These are phyloP conservation scores for Phytophthora kernoviae DNA, from an alignment of 352 stramenopile species.

Conservation along the genomic window DNA sequence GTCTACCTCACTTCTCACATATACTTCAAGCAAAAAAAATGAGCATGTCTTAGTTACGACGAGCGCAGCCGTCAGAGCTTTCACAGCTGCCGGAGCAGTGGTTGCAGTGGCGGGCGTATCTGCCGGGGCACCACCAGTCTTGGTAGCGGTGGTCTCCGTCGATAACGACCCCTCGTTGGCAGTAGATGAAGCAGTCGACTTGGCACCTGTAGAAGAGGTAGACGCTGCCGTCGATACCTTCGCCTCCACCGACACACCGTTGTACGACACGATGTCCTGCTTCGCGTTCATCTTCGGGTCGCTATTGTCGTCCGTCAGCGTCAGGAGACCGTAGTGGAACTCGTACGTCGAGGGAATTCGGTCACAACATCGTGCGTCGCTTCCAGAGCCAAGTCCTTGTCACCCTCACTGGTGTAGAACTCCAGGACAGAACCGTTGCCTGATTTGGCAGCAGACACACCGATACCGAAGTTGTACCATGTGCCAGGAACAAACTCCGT, in stretches of 20 bases:
- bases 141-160: slow-evolving; percentile 9
- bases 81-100: slow-evolving; percentile 3
- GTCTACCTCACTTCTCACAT: not conserved
- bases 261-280: slow-evolving; percentile 50
- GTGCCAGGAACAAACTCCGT: slow-evolving; percentile 48
- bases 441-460: slow-evolving; percentile 26
- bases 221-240: slow-evolving; percentile 15
- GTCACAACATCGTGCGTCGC: slow-evolving; percentile 36
- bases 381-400: slow-evolving; percentile 36
- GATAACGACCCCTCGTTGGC: not conserved
- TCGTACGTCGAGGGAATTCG: slow-evolving; percentile 35
- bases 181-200: slow-evolving; percentile 1
- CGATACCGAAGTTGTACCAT: slow-evolving; percentile 77
- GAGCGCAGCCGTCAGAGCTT: slow-evolving; percentile 13
- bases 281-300: slow-evolving; percentile 37
- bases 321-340: slow-evolving; percentile 54
- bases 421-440: slow-evolving; percentile 32
- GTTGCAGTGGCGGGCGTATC: slow-evolving; percentile 6
- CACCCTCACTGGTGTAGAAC: slow-evolving; percentile 59
- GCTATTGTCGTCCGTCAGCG: slow-evolving; percentile 44
- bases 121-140: slow-evolving; percentile 2
- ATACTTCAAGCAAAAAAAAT: not conserved
- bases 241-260: slow-evolving; percentile 45
- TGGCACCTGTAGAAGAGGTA: slow-evolving; percentile 26
- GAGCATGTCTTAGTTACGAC: slow-evolving; percentile 14